phyloP scores from a whole-genome alignment of 2,329 filamentous ascomycete species.

The Ceratocystis cacaofunesta region DNA sequence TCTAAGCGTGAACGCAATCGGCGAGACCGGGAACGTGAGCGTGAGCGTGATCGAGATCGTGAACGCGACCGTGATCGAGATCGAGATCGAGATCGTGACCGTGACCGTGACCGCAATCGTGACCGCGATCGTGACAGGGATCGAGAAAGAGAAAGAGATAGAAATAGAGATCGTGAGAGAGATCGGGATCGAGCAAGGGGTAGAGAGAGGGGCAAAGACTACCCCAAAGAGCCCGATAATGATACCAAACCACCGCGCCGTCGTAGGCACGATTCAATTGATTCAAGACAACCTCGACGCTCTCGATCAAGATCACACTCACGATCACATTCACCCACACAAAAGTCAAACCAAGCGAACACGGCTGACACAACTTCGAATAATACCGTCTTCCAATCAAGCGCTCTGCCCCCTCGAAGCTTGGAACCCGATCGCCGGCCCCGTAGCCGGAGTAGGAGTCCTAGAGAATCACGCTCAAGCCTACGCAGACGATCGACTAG shows the following conservation, averaged over 20 bases:
- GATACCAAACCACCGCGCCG: conserved; percentile 6
- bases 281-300: conserved; percentile 1
- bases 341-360: not conserved
- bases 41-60: not conserved
- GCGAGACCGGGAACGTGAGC: conserved; percentile 4
- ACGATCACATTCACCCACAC: not conserved
- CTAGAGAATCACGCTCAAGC: not conserved
- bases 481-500: conserved; percentile 8
- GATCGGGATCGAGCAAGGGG: conserved; percentile 2
- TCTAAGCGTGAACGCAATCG: conserved; percentile 4
- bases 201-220: not conserved
- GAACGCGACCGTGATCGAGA: conserved; percentile 5
- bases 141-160: conserved; percentile 7
- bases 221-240: conserved; percentile 1
- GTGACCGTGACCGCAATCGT: conserved; percentile 9
- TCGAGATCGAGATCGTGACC: not conserved
- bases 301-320: conserved; percentile 10
- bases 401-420: not conserved
- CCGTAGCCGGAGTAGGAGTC: conserved; percentile 10
- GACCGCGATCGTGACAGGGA: conserved; percentile 8
- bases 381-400: not conserved
- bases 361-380: not conserved
- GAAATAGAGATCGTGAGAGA: not conserved
- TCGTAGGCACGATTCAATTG: conserved; percentile 8
- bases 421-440: not conserved